Evolutionary conservation across 2,329 filamentous ascomycete species (phyloP).

Genomic region (Alternaria gaisen): DNA sequence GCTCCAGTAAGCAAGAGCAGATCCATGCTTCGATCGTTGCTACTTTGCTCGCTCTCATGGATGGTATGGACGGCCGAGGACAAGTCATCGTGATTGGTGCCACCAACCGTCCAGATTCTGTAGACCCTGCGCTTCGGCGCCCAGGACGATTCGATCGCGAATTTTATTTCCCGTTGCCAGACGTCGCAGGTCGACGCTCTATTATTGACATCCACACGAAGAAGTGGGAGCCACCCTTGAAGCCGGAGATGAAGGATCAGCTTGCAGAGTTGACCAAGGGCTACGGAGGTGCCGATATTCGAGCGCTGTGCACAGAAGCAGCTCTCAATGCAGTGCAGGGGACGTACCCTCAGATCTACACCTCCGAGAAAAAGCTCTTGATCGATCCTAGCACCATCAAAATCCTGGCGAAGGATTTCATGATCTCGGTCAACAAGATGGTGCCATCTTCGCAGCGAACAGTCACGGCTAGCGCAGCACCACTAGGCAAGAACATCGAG

Average conservation of each 20-base stretch:
- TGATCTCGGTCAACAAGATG: conserved; percentile 96
- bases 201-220: conserved; percentile 96
- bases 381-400: conserved; percentile 86
- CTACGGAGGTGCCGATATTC: conserved; percentile 93
- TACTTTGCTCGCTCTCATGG: conserved; percentile 60
- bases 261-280: conserved; percentile 92
- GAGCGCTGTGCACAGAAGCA: conserved; percentile 94
- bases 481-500: conserved; percentile 80
- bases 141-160: conserved; percentile 96
- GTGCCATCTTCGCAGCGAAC: conserved; percentile 94
- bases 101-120: conserved; percentile 96
- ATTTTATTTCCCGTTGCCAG: conserved; percentile 96
- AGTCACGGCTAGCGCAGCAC: conserved; percentile 81
- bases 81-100: conserved; percentile 99
- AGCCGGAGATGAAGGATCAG: conserved; percentile 79
- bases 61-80: conserved; percentile 62
- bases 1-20: conserved; percentile 98
- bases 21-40: conserved; percentile 90
- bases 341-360: conserved; percentile 95
- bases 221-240: conserved; percentile 83
- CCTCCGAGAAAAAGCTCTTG: conserved; percentile 85
- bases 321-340: conserved; percentile 95
- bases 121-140: conserved; percentile 92
- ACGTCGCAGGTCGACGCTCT: conserved; percentile 77
- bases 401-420: conserved; percentile 93